Percentiles rank a stretch among this genome's conserved stretches.
phyloP scores from a whole-genome alignment of 306 rosid genomes.

The Trichosanthes truncata region DNA sequence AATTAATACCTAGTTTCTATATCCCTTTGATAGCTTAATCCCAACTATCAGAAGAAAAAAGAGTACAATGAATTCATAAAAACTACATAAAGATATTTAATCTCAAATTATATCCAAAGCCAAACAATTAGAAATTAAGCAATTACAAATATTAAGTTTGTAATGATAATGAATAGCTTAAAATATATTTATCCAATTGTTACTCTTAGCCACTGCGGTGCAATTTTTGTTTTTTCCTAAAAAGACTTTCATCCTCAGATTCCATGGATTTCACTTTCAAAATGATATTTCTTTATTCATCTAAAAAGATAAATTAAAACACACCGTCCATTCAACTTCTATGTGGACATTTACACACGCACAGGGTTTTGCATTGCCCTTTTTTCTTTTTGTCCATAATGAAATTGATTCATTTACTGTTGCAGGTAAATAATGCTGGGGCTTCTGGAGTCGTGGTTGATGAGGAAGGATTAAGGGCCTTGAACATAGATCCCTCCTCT shows the following conservation, averaged over 20 bases:
- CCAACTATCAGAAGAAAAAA: no score
- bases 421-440: constrained; percentile 52
- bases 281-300: not conserved
- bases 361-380: not conserved
- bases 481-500: constrained; percentile 26
- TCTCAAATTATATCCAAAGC: no score
- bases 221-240: not conserved
- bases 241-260: not conserved
- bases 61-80: no score
- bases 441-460: constrained; percentile 27
- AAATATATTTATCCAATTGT: no score
- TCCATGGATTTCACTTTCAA: not conserved
- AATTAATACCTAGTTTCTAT: no score
- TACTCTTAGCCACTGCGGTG: no score
- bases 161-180: no score
- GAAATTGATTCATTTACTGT: not conserved
- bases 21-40: no score
- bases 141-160: no score
- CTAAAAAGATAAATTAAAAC: not conserved
- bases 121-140: no score
- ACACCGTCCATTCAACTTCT: not conserved
- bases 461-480: constrained; percentile 29
- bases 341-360: not conserved
- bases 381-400: not conserved
- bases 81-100: no score